Evolutionary conservation across 768 basidiomycete genomes (phyloP).

Genomic region (Phanerochaete carnosa): DNA sequence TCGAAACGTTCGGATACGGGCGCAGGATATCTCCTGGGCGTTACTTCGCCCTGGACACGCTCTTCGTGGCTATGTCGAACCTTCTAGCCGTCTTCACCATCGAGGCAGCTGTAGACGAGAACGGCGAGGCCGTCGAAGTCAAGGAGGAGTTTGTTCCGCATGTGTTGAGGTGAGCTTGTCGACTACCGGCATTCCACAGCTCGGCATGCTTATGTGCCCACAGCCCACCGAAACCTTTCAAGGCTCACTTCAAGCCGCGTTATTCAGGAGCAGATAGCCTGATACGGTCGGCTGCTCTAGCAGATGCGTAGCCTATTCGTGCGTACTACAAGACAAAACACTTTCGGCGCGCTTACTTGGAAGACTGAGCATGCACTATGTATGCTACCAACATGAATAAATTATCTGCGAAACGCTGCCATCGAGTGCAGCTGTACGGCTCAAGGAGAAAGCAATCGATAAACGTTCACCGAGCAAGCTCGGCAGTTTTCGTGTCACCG

Average conservation of each 20-base stretch:
- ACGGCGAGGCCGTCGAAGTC: background rate
- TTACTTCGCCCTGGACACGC: background rate
- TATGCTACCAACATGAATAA: too few relatives aligned
- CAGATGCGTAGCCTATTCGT: too few relatives aligned
- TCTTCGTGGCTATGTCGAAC: background rate
- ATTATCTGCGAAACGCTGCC: too few relatives aligned
- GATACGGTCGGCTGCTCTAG: background rate
- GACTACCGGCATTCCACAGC: too few relatives aligned
- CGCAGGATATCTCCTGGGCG: background rate
- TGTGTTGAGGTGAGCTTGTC: background rate
- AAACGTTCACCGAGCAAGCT: too few relatives aligned
- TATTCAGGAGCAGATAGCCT: background rate
- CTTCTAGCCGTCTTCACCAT: background rate
- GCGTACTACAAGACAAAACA: too few relatives aligned
- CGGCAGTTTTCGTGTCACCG: too few relatives aligned
- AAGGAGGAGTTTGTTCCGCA: background rate
- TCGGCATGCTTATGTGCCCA: too few relatives aligned
- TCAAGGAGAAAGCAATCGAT: too few relatives aligned
- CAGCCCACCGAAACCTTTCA: conserved; percentile 2
- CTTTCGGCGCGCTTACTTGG: too few relatives aligned
- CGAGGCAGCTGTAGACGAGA: background rate
- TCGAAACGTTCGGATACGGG: background rate
- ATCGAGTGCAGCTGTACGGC: too few relatives aligned
- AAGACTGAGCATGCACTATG: too few relatives aligned
- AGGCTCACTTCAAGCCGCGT: background rate